Evolutionary conservation across 495 filamentous ascomycete genomes (phyloP).

Genomic region (Xylaria bambusicola): DNA sequence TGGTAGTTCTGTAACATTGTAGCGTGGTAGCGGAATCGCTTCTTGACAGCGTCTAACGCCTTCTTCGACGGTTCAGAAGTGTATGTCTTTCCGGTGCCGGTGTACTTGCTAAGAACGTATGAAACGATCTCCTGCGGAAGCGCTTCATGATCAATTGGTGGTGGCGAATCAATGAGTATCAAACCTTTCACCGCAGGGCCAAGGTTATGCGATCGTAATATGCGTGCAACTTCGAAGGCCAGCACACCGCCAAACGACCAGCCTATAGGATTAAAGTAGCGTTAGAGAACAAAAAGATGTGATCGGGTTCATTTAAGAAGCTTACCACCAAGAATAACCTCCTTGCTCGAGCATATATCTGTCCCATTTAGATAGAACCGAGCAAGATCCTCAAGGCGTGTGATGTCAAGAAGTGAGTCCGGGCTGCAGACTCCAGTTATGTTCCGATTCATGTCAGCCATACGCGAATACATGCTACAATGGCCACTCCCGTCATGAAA

Average conservation of each 20-base stretch:
- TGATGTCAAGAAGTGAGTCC: constrained; percentile 35
- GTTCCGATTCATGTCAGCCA: constrained; percentile 23
- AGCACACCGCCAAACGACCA: constrained; percentile 75
- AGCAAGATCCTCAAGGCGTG: constrained; percentile 30
- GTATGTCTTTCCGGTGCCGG: background rate
- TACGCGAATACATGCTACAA: constrained; percentile 42
- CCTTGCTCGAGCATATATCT: constrained; percentile 44
- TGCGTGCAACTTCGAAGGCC: constrained; percentile 65
- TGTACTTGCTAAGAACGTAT: constrained; percentile 19
- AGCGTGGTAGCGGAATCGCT: constrained; percentile 11
- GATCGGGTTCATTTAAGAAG: too few species aligned
- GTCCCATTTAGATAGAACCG: constrained; percentile 45
- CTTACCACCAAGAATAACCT: constrained; percentile 54
- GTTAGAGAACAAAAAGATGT: too few species aligned
- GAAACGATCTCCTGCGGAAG: constrained; percentile 50
- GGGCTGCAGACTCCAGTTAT: constrained; percentile 51
- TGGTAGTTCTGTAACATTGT: constrained; percentile 16
- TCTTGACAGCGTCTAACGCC: constrained; percentile 1
- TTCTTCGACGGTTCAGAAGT: constrained; percentile 4
- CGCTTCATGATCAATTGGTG: constrained; percentile 42
- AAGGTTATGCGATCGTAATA: constrained; percentile 56
- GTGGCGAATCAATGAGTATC: constrained; percentile 66
- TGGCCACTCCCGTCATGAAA: constrained; percentile 59
- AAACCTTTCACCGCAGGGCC: constrained; percentile 62
- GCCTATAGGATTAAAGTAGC: constrained; percentile 3